Base-by-base conservation (phyloP, 805 yeast species). In the Spathaspora arborariae region DNA sequence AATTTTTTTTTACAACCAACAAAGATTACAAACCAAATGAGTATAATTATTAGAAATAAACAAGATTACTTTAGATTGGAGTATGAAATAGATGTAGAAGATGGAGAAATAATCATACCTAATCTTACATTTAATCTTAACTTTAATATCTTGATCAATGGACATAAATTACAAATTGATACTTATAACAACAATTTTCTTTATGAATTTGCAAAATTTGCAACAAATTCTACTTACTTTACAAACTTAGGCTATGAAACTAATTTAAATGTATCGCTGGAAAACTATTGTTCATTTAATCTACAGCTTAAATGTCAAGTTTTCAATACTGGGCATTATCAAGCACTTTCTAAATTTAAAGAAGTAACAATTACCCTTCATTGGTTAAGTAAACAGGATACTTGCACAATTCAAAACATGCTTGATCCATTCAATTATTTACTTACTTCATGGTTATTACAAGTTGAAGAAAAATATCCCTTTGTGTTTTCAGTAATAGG, bases 401-500 rank as follows among this genome's bases (percentile, higher is more conserved):
- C 20, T 6, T 30, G 57, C 18, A 20, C 24, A 2, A 16, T 52
- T 11, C 24, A 41, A 3, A 42, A 47, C 5, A 20, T 52, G 8
- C 19, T 51, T n/a, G 44, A 43, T n/a, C 47, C 52, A 16, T 46
- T 64, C 24, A 60, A 62, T 44, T 61, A 59, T 42, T 45, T 55
- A 45, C 40, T 63, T 11, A 34, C 54, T 1, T 56, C 65, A 5
- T 44, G 60, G 24, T 18, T 65, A 7, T 19, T 67, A n/a, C 52
- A 62, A n/a, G 47, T 64, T 5, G 74, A 68, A 47, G 44, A 41
- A 36, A 42, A 45, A 24, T 63, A 46, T 41, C 72, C 74, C 1
- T 56, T 67, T 24, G 55, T 63, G 2, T 67, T 67, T 37, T 65
- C 71, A 18, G 53, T 54, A 13, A 54, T 58, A 43, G 70, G 69